Percentiles rank a stretch among this genome's conserved stretches.
Conservation (phyloP, 1,139 yeast genomes). For the Zygosaccharomyces sapae region DNA sequence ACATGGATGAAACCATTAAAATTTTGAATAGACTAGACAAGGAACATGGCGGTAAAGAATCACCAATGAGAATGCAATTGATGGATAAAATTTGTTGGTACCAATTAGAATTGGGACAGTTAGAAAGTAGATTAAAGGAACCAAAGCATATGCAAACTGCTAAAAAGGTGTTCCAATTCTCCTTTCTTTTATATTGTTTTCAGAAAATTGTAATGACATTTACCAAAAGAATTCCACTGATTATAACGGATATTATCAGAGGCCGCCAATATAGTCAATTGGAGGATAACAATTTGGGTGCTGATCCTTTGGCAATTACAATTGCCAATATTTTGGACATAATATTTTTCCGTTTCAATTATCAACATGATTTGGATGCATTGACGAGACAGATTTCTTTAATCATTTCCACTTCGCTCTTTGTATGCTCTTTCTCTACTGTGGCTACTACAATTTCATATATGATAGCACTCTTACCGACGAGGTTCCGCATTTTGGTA, state of each 20-base stretch:
- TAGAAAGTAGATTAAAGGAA: conserved; percentile 22
- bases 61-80: conserved; percentile 19
- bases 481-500: conserved; percentile 29
- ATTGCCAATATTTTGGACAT: conserved; percentile 47
- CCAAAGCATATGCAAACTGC: conserved; percentile 17
- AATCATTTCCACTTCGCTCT: conserved; percentile 59
- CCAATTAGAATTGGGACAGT: conserved; percentile 27
- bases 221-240: conserved; percentile 25
- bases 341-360: conserved; percentile 35
- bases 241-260: conserved; percentile 22
- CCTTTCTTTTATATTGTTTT: conserved; percentile 31
- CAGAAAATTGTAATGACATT: conserved; percentile 30
- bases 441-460: conserved; percentile 50
- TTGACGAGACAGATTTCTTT: conserved; percentile 63
- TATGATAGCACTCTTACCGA: conserved; percentile 34
- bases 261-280: conserved; percentile 11
- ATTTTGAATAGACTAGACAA: conserved; percentile 18
- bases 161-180: conserved; percentile 24
- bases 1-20: conserved; percentile 20
- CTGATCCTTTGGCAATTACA: conserved; percentile 66
- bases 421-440: conserved; percentile 63
- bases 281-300: conserved; percentile 14
- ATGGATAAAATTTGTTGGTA: conserved; percentile 29
- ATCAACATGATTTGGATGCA: conserved; percentile 45
- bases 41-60: conserved; percentile 14